Conservation (phyloP, 1,284 basidiomycete genomes). For the Coriolopsis trogii region DNA sequence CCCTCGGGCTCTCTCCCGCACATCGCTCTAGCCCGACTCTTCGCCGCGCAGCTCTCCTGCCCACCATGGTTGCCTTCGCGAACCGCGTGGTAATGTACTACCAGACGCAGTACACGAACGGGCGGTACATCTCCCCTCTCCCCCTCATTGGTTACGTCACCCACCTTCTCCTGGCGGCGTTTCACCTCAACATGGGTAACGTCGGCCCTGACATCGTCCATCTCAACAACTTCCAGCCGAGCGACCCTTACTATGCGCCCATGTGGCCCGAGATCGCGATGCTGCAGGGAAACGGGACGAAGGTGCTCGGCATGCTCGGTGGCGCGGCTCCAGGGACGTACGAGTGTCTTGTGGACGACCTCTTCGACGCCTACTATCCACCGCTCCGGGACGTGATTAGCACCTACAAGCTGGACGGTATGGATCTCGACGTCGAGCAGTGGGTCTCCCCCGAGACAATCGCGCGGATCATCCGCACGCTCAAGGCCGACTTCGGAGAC, state of each 20-base stretch:
- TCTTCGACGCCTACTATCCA: conserved; percentile 15
- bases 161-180: conserved; percentile 15
- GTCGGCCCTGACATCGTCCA: conserved; percentile 15
- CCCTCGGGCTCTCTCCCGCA: conserved; percentile 1
- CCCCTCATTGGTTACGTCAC: conserved; percentile 17
- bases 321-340: conserved; percentile 14
- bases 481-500: conserved; percentile 12
- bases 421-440: conserved; percentile 17
- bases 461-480: conserved; percentile 6
- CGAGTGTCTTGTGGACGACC: conserved; percentile 9
- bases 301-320: conserved; percentile 13
- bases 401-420: conserved; percentile 12
- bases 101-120: conserved; percentile 15
- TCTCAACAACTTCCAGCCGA: conserved; percentile 9
- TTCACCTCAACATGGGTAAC: conserved; percentile 16
- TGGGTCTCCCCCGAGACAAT: conserved; percentile 10
- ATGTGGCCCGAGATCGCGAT: conserved; percentile 15
- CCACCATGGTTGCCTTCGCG: conserved; percentile 10
- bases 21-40: background rate
- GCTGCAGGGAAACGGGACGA: conserved; percentile 16
- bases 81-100: conserved; percentile 18
- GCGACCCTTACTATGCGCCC: conserved; percentile 7
- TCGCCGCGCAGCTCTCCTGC: background rate
- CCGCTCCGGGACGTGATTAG: conserved; percentile 9
- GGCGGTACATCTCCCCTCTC: conserved; percentile 11